Evolutionary conservation across 2,329 filamentous ascomycete species (phyloP), one percentile per base, ranked within the genome.

Genomic region (Colletotrichum sp.): DNA sequence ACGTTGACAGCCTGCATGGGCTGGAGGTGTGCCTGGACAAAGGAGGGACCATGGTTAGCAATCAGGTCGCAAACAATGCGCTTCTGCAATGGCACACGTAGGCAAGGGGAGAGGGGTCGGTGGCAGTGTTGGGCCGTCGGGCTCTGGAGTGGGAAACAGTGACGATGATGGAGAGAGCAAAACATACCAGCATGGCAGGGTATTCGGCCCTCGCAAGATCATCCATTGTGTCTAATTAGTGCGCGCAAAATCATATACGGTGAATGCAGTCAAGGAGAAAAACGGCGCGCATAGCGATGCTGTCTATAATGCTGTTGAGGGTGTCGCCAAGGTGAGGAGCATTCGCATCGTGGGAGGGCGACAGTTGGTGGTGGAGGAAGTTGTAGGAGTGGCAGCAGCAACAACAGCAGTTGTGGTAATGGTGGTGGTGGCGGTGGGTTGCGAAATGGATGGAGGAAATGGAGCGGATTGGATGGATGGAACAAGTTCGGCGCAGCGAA

Each of bases 141-240:
- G 64, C 26, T 72, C 55, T 39, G 39, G 32, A 65, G 16, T 34
- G 34, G 69, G 26, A 28, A 65, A 71, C 36, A 67, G 39, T 66
- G 68, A 67, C 60, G 68, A 72, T 21, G 24, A 62, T 49, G 34
- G 55, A 24, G 71, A 18, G 57, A 44, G 21, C 65, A 72, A 34
- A 57, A 69, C 69, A 66, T 90, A 98, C 96, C 93, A 98, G 93
- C 92, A 99, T 93, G 81, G 93, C 93, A 85, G 96, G 96, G 89
- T 99, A 99, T 87, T 98, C 96, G 85, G 94, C 90, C 87, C 96
- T 92, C 84, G 95, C 93, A 83, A 96, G 91, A 82, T 93, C 93
- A 76, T 95, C 93, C 92, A 95, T 95, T 82, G 82, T 85, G 80
- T 77, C 74, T 68, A 74, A 75, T 72, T 70, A 75, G 13, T 34